Percentiles rank a stretch among this genome's conserved stretches.
These are phyloP conservation scores for Pleurotus cornucopiae DNA, from an alignment of 768 basidiomycete species.

Conservation along the genomic window DNA sequence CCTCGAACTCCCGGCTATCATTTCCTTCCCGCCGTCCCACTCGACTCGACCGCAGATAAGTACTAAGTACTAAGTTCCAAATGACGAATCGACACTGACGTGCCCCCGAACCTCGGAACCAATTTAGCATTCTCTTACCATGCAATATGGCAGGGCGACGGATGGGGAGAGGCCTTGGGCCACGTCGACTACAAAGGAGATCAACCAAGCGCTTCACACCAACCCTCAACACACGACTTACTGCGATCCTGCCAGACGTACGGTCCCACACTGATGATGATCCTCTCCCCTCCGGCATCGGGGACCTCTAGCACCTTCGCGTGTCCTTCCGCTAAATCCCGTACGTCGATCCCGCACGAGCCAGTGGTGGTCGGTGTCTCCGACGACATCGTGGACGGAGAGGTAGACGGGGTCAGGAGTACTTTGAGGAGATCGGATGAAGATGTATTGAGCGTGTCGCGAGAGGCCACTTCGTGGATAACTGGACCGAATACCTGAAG, in stretches of 20 bases:
- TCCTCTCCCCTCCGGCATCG: constrained; percentile 42
- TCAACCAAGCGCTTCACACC: background rate
- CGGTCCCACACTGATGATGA: constrained; percentile 1
- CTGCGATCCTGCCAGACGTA: constrained; percentile 19
- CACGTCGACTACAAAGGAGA: constrained; percentile 10
- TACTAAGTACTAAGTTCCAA: too few relatives aligned
- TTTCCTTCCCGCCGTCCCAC: too few relatives aligned
- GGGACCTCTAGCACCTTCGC: constrained; percentile 40
- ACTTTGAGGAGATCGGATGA: constrained; percentile 26
- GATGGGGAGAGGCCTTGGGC: constrained; percentile 1
- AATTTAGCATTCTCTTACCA: too few relatives aligned
- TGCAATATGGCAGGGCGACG: background rate
- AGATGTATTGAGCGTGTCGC: constrained; percentile 32
- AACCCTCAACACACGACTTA: constrained; percentile 11
- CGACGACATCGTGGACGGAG: background rate
- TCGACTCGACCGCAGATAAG: too few relatives aligned
- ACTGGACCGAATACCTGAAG: constrained; percentile 29
- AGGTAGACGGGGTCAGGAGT: constrained; percentile 21
- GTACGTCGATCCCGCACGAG: constrained; percentile 37
- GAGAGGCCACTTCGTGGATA: constrained; percentile 28
- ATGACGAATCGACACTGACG: too few relatives aligned
- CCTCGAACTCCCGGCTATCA: too few relatives aligned
- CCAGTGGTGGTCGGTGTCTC: constrained; percentile 16
- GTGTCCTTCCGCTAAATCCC: constrained; percentile 52
- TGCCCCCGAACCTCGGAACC: too few relatives aligned